Evolutionary conservation across 176 grass and related monocot species (phyloP).

Genomic region (Thinopyrum elongatum): DNA sequence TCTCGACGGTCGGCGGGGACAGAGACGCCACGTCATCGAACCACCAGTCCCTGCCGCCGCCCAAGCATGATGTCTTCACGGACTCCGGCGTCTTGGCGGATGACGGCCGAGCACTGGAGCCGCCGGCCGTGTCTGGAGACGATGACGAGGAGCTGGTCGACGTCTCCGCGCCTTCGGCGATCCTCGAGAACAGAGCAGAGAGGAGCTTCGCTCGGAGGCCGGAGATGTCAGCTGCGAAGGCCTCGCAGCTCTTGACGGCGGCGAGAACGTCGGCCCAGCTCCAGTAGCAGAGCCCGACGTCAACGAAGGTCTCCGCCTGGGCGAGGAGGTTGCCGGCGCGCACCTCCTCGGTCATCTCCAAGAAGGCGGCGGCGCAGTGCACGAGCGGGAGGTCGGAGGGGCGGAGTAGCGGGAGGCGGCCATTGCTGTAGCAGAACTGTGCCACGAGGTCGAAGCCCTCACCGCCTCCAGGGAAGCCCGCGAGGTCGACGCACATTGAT

Average conservation of each 20-base stretch:
- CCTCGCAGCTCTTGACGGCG: conserved; percentile 66
- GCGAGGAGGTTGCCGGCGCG: conserved; percentile 68
- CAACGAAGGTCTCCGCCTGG: conserved; percentile 68
- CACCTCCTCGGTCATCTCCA: conserved; percentile 86
- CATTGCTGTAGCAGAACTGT: conserved; percentile 88
- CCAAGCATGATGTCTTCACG: conserved; percentile 53
- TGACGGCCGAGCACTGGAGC: conserved; percentile 29
- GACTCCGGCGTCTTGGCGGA: conserved; percentile 64
- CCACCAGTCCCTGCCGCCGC: conserved; percentile 83
- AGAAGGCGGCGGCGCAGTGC: conserved; percentile 59
- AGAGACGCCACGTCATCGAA: conserved; percentile 68
- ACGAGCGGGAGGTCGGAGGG: conserved; percentile 65
- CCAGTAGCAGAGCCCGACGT: conserved; percentile 75
- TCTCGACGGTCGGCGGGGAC: conserved; percentile 52
- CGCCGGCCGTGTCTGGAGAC: conserved; percentile 46
- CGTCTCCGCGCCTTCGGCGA: conserved; percentile 39
- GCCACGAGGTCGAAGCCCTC: conserved; percentile 72
- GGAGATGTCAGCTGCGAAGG: conserved; percentile 38
- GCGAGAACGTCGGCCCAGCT: conserved; percentile 66
- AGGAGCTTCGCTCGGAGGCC: conserved; percentile 61
- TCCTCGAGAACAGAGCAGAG: conserved; percentile 68
- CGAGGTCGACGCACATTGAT: conserved; percentile 30
- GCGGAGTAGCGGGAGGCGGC: conserved; percentile 47
- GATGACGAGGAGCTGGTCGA: conserved; percentile 57
- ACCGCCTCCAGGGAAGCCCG: conserved; percentile 67